Evolutionary conservation across 306 rosid genomes (phyloP).

Genomic region (Erythrophleum fordii): DNA sequence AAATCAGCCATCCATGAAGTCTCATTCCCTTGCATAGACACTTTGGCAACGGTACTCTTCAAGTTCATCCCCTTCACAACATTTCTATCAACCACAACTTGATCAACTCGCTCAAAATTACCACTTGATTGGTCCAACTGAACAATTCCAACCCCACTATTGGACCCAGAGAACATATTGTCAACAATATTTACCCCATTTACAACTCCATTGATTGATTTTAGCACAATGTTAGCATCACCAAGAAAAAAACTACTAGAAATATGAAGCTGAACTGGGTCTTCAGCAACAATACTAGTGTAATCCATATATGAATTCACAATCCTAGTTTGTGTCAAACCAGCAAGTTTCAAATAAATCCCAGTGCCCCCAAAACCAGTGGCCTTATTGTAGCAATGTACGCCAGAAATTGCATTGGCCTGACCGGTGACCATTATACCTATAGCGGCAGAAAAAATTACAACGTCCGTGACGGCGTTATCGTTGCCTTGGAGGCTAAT

Average conservation of each 20-base stretch:
- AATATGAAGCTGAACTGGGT: conserved; percentile 79
- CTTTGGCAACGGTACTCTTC: conserved; percentile 65
- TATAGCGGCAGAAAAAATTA: conserved; percentile 75
- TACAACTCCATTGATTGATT: conserved; percentile 70
- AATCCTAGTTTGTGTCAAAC: conserved; percentile 80
- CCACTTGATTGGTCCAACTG: conserved; percentile 67
- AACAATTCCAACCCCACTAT: conserved; percentile 62
- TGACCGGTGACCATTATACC: conserved; percentile 75
- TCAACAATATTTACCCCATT: conserved; percentile 77
- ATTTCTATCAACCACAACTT: conserved; percentile 78
- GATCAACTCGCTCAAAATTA: conserved; percentile 56
- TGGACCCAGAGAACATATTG: conserved; percentile 77
- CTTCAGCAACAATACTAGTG: conserved; percentile 87
- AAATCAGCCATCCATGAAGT: conserved; percentile 71
- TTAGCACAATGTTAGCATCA: conserved; percentile 67
- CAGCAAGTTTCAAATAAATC: conserved; percentile 66
- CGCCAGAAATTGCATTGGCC: conserved; percentile 73
- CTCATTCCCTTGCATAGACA: conserved; percentile 58
- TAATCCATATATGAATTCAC: conserved; percentile 84
- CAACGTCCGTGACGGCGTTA: conserved; percentile 83
- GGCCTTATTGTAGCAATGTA: conserved; percentile 92
- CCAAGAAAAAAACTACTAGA: conserved; percentile 85
- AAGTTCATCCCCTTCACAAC: conserved; percentile 72
- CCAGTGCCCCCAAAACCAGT: conserved; percentile 82
- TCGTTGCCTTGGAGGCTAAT: conserved; percentile 81